Evolutionary conservation across 2,329 filamentous ascomycete genomes (phyloP), one percentile per base, ranked within the genome.

Genomic region (Aspergillus candidus): DNA sequence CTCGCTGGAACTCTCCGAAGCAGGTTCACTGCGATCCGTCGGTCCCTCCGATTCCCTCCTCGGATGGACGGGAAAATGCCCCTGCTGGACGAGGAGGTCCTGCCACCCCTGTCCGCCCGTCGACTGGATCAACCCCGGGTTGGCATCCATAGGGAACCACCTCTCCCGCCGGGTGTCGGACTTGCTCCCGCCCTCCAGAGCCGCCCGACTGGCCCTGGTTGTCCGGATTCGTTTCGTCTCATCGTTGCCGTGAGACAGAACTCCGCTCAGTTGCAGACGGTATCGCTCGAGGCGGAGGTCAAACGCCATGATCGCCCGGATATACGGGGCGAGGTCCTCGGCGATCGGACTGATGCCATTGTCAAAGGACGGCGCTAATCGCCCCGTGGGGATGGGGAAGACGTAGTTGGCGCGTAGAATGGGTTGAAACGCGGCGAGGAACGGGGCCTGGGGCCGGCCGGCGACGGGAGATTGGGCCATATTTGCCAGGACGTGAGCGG

Each of bases 261-360:
- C 63, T 42, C 73, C 80, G 51, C 79, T 80, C 8, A 86, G 65
- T 13, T 76, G 75, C 6, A 78, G 62, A 10, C 88, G 78, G 51
- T 88, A 79, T 48, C 80, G 72, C 57, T 88, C 84, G 1, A 93
- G 75, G 1, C 74, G 75, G 14, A 80, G 71, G 55, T 97, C 91
- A 59, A 84, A 86, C 0, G 82, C 75, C 2, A 91, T 82, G 47
- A 98, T 97, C 32, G 77, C 76, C 10, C 94, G 85, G n/a, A 97
- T 79, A 62, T 88, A 97, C 0, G 94, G 93, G 0, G 89, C 90
- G 2, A 97, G 73, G 51, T 98, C 93, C 11, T 83, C 70, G 0
- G 79, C 75, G 29, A 95, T 79, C 14, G 83, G 72, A 0, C 66
- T 63, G 55, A 85, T 70, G 0, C 81, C 80, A 35, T 86, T 80